Evolutionary conservation across 2,329 filamentous ascomycete genomes (phyloP).

Genomic region (Ophiostoma angusticollis): DNA sequence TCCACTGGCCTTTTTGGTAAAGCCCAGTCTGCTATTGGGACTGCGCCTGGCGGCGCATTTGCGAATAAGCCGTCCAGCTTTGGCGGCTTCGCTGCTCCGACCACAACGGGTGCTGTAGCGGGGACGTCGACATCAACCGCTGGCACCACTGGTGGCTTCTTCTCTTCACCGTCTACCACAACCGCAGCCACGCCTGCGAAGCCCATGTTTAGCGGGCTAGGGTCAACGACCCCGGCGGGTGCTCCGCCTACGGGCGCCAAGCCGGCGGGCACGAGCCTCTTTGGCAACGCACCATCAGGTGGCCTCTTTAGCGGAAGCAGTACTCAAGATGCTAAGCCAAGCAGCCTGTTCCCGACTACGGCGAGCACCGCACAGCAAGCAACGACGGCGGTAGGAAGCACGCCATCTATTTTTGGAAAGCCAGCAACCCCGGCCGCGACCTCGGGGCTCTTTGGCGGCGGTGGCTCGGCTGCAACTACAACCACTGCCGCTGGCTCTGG

Average conservation of each 20-base stretch:
- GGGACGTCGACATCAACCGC: slow-evolving; percentile 3
- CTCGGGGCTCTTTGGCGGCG: neutral
- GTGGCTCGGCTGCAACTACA: neutral
- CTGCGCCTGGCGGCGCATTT: no score
- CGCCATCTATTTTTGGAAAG: slow-evolving; percentile 5
- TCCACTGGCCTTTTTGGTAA: slow-evolving; percentile 1
- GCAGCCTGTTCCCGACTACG: slow-evolving; percentile 2
- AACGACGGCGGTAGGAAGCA: neutral
- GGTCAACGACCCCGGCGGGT: slow-evolving; percentile 43
- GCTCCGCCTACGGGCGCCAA: slow-evolving; percentile 34
- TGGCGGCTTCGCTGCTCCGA: neutral
- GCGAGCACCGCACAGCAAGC: slow-evolving; percentile 2
- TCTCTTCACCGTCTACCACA: slow-evolving; percentile 9
- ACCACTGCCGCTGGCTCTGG: neutral
- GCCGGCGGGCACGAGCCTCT: slow-evolving; percentile 9
- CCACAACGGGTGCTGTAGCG: neutral
- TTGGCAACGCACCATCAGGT: slow-evolving; percentile 8
- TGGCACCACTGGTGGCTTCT: neutral
- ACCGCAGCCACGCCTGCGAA: slow-evolving; percentile 32
- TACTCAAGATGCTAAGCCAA: neutral
- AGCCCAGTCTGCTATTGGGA: neutral
- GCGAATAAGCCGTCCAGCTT: slow-evolving; percentile 4
- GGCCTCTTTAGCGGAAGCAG: slow-evolving; percentile 4
- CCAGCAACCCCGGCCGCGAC: neutral
- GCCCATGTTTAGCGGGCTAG: slow-evolving; percentile 30